These are phyloP conservation scores for Fusarium sambucinum DNA, from an alignment of 2,329 filamentous ascomycete genomes.

Conservation along the genomic window DNA sequence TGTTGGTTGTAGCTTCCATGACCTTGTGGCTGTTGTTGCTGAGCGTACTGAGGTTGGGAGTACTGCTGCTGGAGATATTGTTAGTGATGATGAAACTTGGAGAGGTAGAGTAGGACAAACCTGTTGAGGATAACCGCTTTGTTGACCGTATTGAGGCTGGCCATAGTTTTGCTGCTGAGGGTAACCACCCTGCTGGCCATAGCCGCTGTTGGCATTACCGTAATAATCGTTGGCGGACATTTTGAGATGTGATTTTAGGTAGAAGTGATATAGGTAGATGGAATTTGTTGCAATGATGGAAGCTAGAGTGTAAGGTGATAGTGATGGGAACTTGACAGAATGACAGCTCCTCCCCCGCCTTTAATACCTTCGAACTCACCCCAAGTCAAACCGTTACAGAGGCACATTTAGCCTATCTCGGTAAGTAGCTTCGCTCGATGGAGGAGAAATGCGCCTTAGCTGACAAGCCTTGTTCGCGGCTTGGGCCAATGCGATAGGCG, in stretches of 20 bases:
- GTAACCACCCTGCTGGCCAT: constrained; percentile 42
- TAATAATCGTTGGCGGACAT: constrained; percentile 58
- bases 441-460: constrained; percentile 38
- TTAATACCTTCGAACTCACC: constrained; percentile 26
- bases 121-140: constrained; percentile 45
- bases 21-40: constrained; percentile 30
- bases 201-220: constrained; percentile 48
- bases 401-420: constrained; percentile 19
- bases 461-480: constrained; percentile 35
- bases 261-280: not conserved
- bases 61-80: constrained; percentile 41
- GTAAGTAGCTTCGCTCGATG: not conserved
- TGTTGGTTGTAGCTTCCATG: constrained; percentile 13
- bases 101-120: constrained; percentile 31
- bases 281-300: not conserved
- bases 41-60: constrained; percentile 32
- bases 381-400: not conserved
- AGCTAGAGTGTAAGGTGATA: constrained; percentile 2
- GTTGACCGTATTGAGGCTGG: constrained; percentile 41
- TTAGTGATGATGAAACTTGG: not conserved
- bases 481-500: constrained; percentile 26
- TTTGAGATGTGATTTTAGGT: not conserved
- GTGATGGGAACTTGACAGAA: not conserved
- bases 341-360: constrained; percentile 32
- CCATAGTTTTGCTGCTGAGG: constrained; percentile 43